These are phyloP conservation scores for Juncus effusus DNA, from an alignment of 176 grass and related monocot genomes.

Conservation along the genomic window DNA sequence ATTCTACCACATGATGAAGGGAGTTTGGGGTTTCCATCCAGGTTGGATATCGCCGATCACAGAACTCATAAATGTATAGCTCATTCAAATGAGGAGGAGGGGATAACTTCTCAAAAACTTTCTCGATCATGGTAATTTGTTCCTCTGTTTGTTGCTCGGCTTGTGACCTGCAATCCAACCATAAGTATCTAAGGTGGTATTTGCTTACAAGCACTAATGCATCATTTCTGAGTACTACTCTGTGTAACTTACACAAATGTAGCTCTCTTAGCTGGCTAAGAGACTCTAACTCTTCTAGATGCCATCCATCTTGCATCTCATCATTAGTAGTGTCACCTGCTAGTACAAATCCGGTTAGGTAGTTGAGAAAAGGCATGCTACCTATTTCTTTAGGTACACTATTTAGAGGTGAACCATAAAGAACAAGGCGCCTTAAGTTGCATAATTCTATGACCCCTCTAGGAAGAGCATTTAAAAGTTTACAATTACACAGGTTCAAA, in stretches of 20 bases:
- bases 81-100: not conserved
- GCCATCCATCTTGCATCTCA: not conserved
- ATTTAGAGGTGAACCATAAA: not conserved
- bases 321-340: too few relatives aligned
- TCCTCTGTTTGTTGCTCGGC: not conserved
- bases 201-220: slow-evolving; percentile 10
- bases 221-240: not conserved
- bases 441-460: not conserved
- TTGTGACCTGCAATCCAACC: rapidly evolving
- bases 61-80: not conserved
- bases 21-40: not conserved
- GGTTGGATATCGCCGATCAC: not conserved
- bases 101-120: slow-evolving; percentile 9
- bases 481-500: not conserved
- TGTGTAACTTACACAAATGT: not conserved
- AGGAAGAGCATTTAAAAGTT: slow-evolving; percentile 14
- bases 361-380: not conserved
- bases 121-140: slow-evolving; percentile 11
- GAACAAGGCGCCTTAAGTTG: slow-evolving; percentile 22
- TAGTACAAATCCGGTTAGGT: not conserved
- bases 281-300: not conserved
- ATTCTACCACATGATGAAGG: not conserved
- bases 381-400: slow-evolving; percentile 21
- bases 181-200: not conserved
- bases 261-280: slow-evolving; percentile 15